Conservation (phyloP, 768 basidiomycete species). For the Amanita pallidorosea region DNA sequence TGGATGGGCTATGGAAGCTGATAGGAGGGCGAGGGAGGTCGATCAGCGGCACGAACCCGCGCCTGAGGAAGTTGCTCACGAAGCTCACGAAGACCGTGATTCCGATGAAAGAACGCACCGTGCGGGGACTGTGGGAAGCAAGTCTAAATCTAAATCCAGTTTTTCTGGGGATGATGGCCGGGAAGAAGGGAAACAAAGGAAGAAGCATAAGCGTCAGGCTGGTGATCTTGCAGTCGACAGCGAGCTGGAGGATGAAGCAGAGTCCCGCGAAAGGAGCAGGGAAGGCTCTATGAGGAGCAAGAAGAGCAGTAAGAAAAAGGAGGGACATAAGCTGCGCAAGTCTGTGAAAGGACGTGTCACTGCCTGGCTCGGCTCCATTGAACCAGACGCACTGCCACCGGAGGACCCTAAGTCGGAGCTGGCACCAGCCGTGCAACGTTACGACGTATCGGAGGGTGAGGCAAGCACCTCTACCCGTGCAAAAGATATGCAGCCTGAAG, state of each 20-base stretch:
- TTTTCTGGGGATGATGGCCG: constrained; percentile 3
- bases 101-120: constrained; percentile 31
- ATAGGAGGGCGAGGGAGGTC: constrained; percentile 9
- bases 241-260: constrained; percentile 10
- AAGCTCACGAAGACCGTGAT: constrained; percentile 19
- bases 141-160: constrained; percentile 5
- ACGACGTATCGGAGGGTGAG: neutral
- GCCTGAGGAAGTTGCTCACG: constrained; percentile 11
- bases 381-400: constrained; percentile 38
- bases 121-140: constrained; percentile 15
- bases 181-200: constrained; percentile 13
- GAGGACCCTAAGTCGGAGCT: constrained; percentile 24
- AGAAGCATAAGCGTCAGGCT: constrained; percentile 12
- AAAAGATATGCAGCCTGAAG: neutral
- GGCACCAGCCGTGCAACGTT: neutral
- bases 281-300: constrained; percentile 15
- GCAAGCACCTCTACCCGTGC: neutral
- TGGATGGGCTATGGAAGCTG: constrained; percentile 11
- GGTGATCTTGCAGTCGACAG: constrained; percentile 8
- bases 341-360: constrained; percentile 62
- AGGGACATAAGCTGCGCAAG: constrained; percentile 13
- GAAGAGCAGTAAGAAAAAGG: constrained; percentile 14
- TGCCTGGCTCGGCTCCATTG: constrained; percentile 66
- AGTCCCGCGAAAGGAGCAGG: constrained; percentile 8
- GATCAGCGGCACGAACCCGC: constrained; percentile 5